Evolutionary conservation across 306 rosid genomes (phyloP), one percentile per base, ranked within the genome.

Genomic region (Lotus japonicus): DNA sequence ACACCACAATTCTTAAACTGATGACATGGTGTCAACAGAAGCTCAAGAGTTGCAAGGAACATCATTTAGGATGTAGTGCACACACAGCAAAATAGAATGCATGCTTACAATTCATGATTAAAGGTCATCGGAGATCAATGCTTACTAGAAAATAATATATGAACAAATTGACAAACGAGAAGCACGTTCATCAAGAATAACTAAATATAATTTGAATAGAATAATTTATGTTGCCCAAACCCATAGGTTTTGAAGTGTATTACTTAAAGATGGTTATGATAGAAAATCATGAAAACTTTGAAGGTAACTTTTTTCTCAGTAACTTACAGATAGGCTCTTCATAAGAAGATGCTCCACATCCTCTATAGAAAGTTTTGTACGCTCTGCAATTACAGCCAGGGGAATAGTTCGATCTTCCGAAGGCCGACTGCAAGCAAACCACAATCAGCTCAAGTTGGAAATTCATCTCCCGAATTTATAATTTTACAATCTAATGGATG

Each of bases 241-340:
- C 41, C 51, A 36, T 4, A 18, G 21, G 62, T n/a, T 46, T 35
- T 38, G 38, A 52, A 33, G 15, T n/a, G 36, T 18, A 11, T 23
- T 43, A 6, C 38, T 41, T 42, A 11, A 17, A n/a, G 31, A 62
- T 51, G 70, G 66, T 50, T 55, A 42, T 2, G 35, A 68, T 17
- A 31, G 45, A 60, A 62, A 73, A 63, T 16, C 42, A 77, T 13
- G 12, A 23, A 50, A 17, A 12, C 14, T 38, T 43, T 35, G 28
- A 15, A 28, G 6, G 59, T 35, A 45, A 18, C 9, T 3, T 45
- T 45, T 14, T 17, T 11, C 7, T 5, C n/a, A 73, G 14, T n/a
- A 68, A 87, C 99, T 83, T 86, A 95, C 99, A 68, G 99, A 95
- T 18, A 95, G 86, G 56, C 99, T 95, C 87, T 95, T 95, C 92